Evolutionary conservation across 495 filamentous ascomycete genomes (phyloP).

Genomic region (Recurvomyces mirabilis): DNA sequence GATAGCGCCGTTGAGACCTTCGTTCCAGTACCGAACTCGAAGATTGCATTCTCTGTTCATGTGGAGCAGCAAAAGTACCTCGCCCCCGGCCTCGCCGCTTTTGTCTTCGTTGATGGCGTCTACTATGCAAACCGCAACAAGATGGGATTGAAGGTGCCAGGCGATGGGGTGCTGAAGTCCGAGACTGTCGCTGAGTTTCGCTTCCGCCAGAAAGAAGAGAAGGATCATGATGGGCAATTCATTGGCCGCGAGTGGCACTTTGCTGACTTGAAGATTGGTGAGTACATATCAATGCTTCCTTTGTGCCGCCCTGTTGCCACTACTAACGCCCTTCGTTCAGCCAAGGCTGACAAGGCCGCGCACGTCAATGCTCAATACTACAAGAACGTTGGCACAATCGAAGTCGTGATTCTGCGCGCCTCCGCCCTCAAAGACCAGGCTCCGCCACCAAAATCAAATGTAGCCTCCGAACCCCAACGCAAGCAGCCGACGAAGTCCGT

Average conservation of each 20-base stretch:
- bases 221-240: slow-evolving; percentile 28
- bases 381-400: slow-evolving; percentile 37
- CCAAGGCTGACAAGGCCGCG: slow-evolving; percentile 20
- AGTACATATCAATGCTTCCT: slow-evolving; percentile 5
- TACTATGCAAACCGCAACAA: slow-evolving; percentile 42
- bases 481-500: too few relatives aligned
- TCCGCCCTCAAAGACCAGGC: neutral
- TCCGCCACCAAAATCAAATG: neutral
- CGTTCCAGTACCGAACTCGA: slow-evolving; percentile 32
- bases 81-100: slow-evolving; percentile 37
- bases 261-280: slow-evolving; percentile 33
- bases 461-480: too few relatives aligned
- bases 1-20: slow-evolving; percentile 38
- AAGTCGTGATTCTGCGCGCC: slow-evolving; percentile 35
- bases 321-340: neutral
- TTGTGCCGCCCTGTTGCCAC: too few relatives aligned
- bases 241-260: slow-evolving; percentile 37
- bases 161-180: slow-evolving; percentile 3
- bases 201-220: slow-evolving; percentile 38
- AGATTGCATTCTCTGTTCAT: slow-evolving; percentile 32
- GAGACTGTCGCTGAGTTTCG: slow-evolving; percentile 31
- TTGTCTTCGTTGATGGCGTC: slow-evolving; percentile 40
- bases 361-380: slow-evolving; percentile 24
- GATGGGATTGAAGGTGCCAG: slow-evolving; percentile 25
- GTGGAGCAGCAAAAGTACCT: slow-evolving; percentile 35